Conservation (phyloP, 306 rosid species). For the Hippophae rhamnoides region DNA sequence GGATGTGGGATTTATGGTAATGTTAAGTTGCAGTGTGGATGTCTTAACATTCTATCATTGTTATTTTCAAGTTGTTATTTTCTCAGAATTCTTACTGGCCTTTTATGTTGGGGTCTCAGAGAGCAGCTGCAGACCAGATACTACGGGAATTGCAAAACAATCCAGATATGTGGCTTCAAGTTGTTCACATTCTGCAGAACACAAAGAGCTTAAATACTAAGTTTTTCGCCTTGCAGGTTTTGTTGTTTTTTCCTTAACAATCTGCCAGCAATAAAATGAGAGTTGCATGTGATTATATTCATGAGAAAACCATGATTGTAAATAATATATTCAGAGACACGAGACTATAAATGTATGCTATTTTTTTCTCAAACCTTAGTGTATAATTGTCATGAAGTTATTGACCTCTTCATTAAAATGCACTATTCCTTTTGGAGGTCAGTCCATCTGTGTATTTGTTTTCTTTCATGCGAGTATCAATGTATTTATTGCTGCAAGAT, state of each 20-base stretch:
- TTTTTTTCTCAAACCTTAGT: too few species aligned
- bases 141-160: slow-evolving; percentile 87
- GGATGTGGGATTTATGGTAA: background rate
- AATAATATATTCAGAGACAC: too few species aligned
- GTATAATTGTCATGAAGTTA: too few species aligned
- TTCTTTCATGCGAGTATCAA: background rate
- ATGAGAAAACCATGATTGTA: too few species aligned
- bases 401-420: background rate
- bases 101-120: slow-evolving; percentile 35
- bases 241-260: slow-evolving; percentile 11
- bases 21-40: background rate
- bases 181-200: slow-evolving; percentile 83
- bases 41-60: background rate
- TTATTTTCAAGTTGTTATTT: background rate
- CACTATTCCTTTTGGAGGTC: too few species aligned
- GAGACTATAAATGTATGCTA: too few species aligned
- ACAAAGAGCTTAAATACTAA: slow-evolving; percentile 77
- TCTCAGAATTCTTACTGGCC: background rate
- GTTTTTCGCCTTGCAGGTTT: slow-evolving; percentile 96
- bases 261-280: background rate
- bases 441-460: too few species aligned
- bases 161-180: slow-evolving; percentile 98
- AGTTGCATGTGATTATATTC: too few species aligned
- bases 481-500: background rate
- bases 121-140: slow-evolving; percentile 87